A percentile compares a stretch with the other conserved stretches of the same genome.
These are phyloP conservation scores for Scedosporium boydii DNA, from an alignment of 2,329 filamentous ascomycete species.

Conservation along the genomic window DNA sequence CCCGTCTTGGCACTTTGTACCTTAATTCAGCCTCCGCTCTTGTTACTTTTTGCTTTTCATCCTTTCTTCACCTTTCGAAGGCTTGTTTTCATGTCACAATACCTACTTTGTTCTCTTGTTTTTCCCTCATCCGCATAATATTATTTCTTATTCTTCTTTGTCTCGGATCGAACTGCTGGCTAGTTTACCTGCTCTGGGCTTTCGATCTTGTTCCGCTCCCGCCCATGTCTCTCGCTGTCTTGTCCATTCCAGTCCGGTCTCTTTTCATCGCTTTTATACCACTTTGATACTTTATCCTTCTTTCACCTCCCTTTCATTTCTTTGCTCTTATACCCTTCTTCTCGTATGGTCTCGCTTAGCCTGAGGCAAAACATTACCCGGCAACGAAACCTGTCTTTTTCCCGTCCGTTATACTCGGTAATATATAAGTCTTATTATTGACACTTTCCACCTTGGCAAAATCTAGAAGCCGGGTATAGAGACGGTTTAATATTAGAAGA, in stretches of 20 bases:
- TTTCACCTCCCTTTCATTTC: not conserved
- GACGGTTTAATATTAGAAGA: not conserved
- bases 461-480: not conserved
- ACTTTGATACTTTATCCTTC: not conserved
- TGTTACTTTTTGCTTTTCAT: not conserved
- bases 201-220: too few relatives aligned
- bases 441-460: not conserved
- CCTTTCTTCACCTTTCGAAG: not conserved
- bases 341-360: not conserved
- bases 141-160: not conserved
- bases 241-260: too few relatives aligned
- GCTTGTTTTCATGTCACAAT: not conserved
- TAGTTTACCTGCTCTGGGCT: too few relatives aligned
- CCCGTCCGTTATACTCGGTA: not conserved
- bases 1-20: constrained; percentile 5
- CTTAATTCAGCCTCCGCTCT: constrained; percentile 1
- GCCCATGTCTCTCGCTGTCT: too few relatives aligned
- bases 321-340: not conserved
- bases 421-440: not conserved
- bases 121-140: not conserved
- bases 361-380: constrained; percentile 5
- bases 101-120: not conserved
- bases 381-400: not conserved
- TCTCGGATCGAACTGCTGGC: not conserved
- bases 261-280: not conserved